These are phyloP conservation scores for Protomyces inundatus DNA, from an alignment of 1,139 yeast species.

Conservation along the genomic window DNA sequence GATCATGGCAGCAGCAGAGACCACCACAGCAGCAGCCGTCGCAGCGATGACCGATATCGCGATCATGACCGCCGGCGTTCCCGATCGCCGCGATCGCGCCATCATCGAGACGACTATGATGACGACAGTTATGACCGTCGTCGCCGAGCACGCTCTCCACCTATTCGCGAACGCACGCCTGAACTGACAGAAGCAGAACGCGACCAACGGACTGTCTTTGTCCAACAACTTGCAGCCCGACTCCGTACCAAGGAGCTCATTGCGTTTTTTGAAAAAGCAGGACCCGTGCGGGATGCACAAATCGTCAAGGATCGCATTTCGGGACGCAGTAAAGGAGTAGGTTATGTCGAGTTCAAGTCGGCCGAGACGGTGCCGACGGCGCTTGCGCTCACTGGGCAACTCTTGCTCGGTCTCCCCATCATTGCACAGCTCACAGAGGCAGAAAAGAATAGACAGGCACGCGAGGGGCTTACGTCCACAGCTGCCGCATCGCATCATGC, in stretches of 20 bases:
- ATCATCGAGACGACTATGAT: background rate
- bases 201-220: constrained; percentile 41
- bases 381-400: constrained; percentile 39
- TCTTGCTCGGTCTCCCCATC: constrained; percentile 40
- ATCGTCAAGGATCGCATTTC: constrained; percentile 41
- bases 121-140: background rate
- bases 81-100: constrained; percentile 20
- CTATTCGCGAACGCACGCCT: constrained; percentile 28
- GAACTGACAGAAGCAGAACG: constrained; percentile 35
- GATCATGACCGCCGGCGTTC: constrained; percentile 21
- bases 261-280: constrained; percentile 40
- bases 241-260: constrained; percentile 38
- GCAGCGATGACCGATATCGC: constrained; percentile 24
- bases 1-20: constrained; percentile 25
- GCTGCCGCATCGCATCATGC: constrained; percentile 19
- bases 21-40: constrained; percentile 18
- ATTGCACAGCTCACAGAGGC: constrained; percentile 41
- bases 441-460: constrained; percentile 40
- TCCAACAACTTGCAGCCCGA: constrained; percentile 41
- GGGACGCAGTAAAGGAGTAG: constrained; percentile 41
- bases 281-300: constrained; percentile 41
- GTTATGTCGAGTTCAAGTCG: constrained; percentile 41
- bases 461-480: constrained; percentile 23
- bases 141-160: constrained; percentile 15
- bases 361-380: constrained; percentile 39